Evolutionary conservation across 768 basidiomycete species (phyloP).

Genomic region (Kwoniella newhampshirensis): DNA sequence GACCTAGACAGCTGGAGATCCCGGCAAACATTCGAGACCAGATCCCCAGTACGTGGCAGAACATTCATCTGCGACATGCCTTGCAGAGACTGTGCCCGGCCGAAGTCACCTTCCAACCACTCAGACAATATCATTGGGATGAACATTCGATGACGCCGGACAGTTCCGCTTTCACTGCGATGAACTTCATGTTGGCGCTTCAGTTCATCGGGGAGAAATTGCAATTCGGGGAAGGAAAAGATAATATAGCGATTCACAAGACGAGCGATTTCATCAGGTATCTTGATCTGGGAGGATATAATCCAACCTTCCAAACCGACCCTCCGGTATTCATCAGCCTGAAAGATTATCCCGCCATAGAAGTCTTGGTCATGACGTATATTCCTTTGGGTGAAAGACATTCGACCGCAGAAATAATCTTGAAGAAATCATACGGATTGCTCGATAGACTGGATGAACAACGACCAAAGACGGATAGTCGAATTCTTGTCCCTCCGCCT

Average conservation of each 20-base stretch:
- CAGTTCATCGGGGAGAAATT: slow-evolving; percentile 4
- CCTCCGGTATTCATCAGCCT: slow-evolving; percentile 3
- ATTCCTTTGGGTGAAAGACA: slow-evolving; percentile 5
- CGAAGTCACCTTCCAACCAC: slow-evolving; percentile 3
- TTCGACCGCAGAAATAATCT: slow-evolving; percentile 8
- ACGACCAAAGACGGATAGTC: neutral
- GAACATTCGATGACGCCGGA: neutral
- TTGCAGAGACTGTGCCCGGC: slow-evolving; percentile 5
- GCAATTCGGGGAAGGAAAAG: neutral
- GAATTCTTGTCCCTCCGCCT: neutral
- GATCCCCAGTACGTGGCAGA: too few species aligned
- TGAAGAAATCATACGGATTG: slow-evolving; percentile 2
- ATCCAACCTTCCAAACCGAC: neutral
- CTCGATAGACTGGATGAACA: neutral
- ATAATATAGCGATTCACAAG: neutral
- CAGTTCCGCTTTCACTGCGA: slow-evolving; percentile 7
- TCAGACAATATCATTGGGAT: slow-evolving; percentile 21
- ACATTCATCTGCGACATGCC: neutral
- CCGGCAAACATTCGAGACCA: neutral
- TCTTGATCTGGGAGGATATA: slow-evolving; percentile 17
- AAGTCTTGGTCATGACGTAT: slow-evolving; percentile 10
- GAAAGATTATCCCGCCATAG: slow-evolving; percentile 7
- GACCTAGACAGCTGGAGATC: slow-evolving; percentile 1
- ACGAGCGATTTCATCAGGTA: slow-evolving; percentile 10
- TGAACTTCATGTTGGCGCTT: slow-evolving; percentile 3